Conservation (phyloP, 108 stramenopile species). For the Aurantiochytrium sp. region DNA sequence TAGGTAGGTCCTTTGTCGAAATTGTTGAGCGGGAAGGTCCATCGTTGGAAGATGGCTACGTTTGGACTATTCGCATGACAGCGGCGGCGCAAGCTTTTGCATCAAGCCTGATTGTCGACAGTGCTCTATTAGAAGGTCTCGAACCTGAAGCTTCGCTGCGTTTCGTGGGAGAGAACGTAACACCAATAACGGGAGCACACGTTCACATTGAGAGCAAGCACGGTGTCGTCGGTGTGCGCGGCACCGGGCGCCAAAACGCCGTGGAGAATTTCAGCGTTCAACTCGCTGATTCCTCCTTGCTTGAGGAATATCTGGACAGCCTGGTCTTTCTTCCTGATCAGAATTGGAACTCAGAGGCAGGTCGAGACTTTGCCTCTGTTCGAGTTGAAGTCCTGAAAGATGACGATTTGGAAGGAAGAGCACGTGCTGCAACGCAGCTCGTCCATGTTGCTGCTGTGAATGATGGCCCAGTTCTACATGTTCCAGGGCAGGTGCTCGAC, state of each 20-base stretch:
- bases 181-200: not conserved
- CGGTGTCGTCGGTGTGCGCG: not conserved
- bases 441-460: not conserved
- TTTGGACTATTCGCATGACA: not conserved
- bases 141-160: not conserved
- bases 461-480: not conserved
- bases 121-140: not conserved
- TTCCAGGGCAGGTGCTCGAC: not conserved
- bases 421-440: not conserved
- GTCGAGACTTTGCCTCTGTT: not conserved
- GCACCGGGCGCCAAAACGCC: not conserved
- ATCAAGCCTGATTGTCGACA: not conserved
- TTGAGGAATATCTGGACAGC: not conserved
- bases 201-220: not conserved
- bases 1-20: not conserved
- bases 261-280: not conserved
- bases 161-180: not conserved
- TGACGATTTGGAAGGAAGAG: not conserved
- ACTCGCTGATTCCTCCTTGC: not conserved
- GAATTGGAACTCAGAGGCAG: not conserved
- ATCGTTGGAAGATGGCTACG: not conserved
- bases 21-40: not conserved
- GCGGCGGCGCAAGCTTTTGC: not conserved
- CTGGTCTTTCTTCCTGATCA: not conserved
- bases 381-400: not conserved